phyloP scores from a whole-genome alignment of 495 filamentous ascomycete species.

The Xylaria nigripes region DNA sequence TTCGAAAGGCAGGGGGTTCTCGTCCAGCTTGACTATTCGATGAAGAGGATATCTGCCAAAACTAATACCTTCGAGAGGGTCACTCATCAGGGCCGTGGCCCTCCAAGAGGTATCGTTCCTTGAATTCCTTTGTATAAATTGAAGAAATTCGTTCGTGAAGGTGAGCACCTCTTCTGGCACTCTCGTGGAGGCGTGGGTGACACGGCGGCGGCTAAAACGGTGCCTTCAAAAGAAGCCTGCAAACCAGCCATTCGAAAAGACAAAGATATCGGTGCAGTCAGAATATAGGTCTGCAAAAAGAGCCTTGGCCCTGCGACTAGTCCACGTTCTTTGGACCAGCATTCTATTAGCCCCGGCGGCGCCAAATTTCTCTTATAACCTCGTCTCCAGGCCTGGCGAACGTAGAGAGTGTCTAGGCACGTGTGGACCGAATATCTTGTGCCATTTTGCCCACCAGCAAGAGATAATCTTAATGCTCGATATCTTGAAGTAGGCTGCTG shows the following conservation, averaged over 20 bases:
- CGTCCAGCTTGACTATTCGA: neutral
- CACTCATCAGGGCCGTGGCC: neutral
- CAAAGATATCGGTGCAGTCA: too few relatives aligned
- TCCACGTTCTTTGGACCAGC: too few relatives aligned
- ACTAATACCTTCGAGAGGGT: neutral
- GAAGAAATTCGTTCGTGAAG: slow-evolving; percentile 24
- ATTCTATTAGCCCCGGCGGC: too few relatives aligned
- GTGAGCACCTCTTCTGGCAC: too few relatives aligned
- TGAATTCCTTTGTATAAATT: too few relatives aligned
- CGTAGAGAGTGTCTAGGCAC: neutral
- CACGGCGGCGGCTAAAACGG: too few relatives aligned
- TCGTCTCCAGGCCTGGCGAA: neutral
- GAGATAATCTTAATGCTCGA: neutral
- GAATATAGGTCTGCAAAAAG: too few relatives aligned
- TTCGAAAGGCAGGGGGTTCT: neutral
- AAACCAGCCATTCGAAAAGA: too few relatives aligned
- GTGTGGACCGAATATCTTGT: neutral
- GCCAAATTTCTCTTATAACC: too few relatives aligned
- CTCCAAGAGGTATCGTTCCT: neutral
- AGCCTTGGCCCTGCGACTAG: too few relatives aligned
- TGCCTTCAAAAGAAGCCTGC: too few relatives aligned
- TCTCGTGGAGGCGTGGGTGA: too few relatives aligned
- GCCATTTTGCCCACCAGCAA: neutral
- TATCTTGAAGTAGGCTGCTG: neutral
- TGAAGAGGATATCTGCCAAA: slow-evolving; percentile 34